Evolutionary conservation across 2,329 filamentous ascomycete species (phyloP).

Genomic region (Diaporthe sp.): DNA sequence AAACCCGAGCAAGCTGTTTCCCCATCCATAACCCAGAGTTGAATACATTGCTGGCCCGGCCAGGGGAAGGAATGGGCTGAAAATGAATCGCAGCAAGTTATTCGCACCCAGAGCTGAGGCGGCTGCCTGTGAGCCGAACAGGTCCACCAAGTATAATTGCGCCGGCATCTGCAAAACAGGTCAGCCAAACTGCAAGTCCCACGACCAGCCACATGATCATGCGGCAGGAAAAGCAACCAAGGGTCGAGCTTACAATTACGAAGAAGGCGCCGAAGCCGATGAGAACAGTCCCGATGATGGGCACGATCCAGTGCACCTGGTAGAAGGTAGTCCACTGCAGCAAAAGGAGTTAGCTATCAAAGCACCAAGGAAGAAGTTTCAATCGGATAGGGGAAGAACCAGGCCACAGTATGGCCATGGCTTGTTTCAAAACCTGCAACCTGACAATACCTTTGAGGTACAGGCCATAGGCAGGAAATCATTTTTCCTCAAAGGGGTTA

Average conservation of each 20-base stretch:
- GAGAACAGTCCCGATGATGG: constrained; percentile 59
- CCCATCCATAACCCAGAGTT: constrained; percentile 31
- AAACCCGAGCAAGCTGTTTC: constrained; percentile 55
- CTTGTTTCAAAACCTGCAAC: too few relatives aligned
- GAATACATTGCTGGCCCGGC: constrained; percentile 58
- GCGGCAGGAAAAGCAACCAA: too few relatives aligned
- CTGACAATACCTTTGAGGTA: too few relatives aligned
- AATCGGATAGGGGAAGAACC: too few relatives aligned
- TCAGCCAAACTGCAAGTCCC: constrained; percentile 50
- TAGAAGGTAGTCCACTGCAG: constrained; percentile 57
- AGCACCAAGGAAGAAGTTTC: too few relatives aligned
- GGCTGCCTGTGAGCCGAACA: constrained; percentile 52
- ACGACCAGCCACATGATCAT: neutral
- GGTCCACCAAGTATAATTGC: constrained; percentile 69
- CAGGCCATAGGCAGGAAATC: too few relatives aligned
- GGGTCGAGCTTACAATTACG: constrained; percentile 52
- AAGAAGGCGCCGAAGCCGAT: constrained; percentile 50
- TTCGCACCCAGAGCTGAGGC: constrained; percentile 54
- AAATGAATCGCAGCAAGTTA: constrained; percentile 65
- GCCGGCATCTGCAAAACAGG: constrained; percentile 42
- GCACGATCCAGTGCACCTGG: constrained; percentile 61
- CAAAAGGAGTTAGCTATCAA: too few relatives aligned
- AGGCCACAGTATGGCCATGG: too few relatives aligned
- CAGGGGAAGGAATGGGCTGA: constrained; percentile 70
- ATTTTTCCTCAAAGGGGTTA: too few relatives aligned